Percentiles rank a stretch among this genome's conserved stretches.
Conservation (phyloP, 2,329 filamentous ascomycete species). For the Colletotrichum sp. region DNA sequence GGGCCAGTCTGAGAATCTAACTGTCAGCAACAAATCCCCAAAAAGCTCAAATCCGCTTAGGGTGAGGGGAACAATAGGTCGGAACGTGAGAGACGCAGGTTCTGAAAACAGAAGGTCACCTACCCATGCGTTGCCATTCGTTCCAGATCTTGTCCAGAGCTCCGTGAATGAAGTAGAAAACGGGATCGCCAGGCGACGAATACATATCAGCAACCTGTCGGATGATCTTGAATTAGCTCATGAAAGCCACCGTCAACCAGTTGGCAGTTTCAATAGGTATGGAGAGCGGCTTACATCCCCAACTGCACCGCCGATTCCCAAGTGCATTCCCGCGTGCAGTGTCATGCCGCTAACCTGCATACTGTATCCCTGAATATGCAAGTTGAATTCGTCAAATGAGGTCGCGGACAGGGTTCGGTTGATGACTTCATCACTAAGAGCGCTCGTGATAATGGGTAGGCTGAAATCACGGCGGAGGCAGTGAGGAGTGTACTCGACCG, state of each 20-base stretch:
- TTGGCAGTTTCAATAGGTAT: rapidly evolving
- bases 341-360: not conserved
- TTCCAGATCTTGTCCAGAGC: constrained; percentile 30
- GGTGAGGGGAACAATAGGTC: too few species aligned
- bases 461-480: constrained; percentile 4
- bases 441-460: not conserved
- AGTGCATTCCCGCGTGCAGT: not conserved
- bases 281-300: not conserved
- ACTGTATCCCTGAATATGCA: not conserved
- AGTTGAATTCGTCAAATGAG: not conserved
- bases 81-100: too few species aligned
- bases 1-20: too few species aligned
- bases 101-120: not conserved
- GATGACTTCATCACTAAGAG: not conserved
- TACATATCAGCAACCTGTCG: not conserved
- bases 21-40: too few species aligned
- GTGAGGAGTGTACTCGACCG: not conserved
- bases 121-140: constrained; percentile 25
- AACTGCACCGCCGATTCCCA: not conserved
- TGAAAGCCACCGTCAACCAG: too few species aligned
- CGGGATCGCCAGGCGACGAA: constrained; percentile 34
- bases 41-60: too few species aligned
- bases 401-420: not conserved
- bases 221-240: not conserved
- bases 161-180: constrained; percentile 31